Evolutionary conservation across 2,329 filamentous ascomycete species (phyloP).

Genomic region (Geosmithia morbida): DNA sequence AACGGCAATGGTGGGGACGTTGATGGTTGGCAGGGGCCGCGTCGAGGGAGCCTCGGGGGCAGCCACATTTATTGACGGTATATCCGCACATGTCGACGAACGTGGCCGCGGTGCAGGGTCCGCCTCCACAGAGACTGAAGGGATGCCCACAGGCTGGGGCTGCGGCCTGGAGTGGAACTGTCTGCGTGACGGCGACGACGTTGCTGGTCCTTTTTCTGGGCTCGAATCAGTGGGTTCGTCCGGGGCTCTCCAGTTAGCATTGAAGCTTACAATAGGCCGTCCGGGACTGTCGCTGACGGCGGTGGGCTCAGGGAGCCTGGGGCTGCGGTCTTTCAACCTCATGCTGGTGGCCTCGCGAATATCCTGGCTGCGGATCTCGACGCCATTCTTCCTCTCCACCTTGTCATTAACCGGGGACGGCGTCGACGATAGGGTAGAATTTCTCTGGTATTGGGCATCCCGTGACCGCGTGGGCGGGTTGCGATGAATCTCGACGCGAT

Average conservation of each 20-base stretch:
- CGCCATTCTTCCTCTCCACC: conserved; percentile 55
- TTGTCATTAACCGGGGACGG: conserved; percentile 19
- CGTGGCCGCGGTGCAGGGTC: conserved; percentile 20
- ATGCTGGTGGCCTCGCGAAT: conserved; percentile 86
- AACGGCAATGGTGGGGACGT: conserved; percentile 36
- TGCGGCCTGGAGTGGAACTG: conserved; percentile 9
- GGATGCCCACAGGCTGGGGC: conserved; percentile 25
- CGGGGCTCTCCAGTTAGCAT: conserved; percentile 65
- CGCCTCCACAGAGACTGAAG: conserved; percentile 40
- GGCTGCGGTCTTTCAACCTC: conserved; percentile 71
- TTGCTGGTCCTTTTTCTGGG: conserved; percentile 15
- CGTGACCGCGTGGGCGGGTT: conserved; percentile 74
- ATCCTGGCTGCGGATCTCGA: conserved; percentile 75
- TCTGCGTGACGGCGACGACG: background rate
- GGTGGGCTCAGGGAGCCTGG: conserved; percentile 75
- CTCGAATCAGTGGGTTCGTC: conserved; percentile 57
- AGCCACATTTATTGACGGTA: conserved; percentile 22
- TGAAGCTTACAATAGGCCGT: conserved; percentile 94
- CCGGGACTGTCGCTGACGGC: conserved; percentile 83
- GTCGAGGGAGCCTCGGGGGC: conserved; percentile 9
- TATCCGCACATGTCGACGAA: conserved; percentile 11
- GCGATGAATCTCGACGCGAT: conserved; percentile 61
- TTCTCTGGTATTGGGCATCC: conserved; percentile 67
- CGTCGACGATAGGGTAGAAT: conserved; percentile 17
- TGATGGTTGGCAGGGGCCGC: conserved; percentile 18